Percentiles rank a stretch among this genome's conserved stretches.
phyloP scores from a whole-genome alignment of 352 stramenopile genomes.

The Phytophthora foliorum region DNA sequence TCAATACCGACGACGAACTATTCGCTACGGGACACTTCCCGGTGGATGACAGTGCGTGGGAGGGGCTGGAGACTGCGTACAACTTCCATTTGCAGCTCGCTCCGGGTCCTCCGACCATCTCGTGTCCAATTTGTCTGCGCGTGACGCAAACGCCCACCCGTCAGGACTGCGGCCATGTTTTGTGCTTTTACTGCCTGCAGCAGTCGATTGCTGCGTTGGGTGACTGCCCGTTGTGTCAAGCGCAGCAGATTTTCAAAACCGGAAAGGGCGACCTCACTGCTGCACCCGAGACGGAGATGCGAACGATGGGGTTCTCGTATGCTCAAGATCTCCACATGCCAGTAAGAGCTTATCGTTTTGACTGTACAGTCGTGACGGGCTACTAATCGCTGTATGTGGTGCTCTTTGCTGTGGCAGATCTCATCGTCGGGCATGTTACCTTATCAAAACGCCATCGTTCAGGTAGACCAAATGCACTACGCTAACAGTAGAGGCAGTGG shows the following conservation, averaged over 20 bases:
- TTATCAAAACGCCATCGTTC: slow-evolving; percentile 16
- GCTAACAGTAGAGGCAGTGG: slow-evolving; percentile 1
- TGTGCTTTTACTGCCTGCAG: slow-evolving; percentile 63
- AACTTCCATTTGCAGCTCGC: slow-evolving; percentile 47
- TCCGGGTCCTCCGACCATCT: slow-evolving; percentile 15
- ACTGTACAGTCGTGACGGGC: neutral
- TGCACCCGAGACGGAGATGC: slow-evolving; percentile 20
- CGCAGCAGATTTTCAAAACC: slow-evolving; percentile 56
- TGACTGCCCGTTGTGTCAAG: slow-evolving; percentile 58
- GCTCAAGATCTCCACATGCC: slow-evolving; percentile 31
- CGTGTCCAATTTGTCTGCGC: slow-evolving; percentile 62
- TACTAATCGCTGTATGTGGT: slow-evolving; percentile 8
- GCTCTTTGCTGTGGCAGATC: slow-evolving; percentile 6
- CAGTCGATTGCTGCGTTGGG: slow-evolving; percentile 51
- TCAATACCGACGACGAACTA: slow-evolving; percentile 28
- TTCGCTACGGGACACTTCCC: slow-evolving; percentile 22
- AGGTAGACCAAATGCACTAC: slow-evolving; percentile 26
- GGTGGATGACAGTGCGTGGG: slow-evolving; percentile 31
- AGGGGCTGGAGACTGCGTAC: slow-evolving; percentile 31
- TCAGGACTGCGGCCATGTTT: slow-evolving; percentile 63
- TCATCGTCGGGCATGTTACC: slow-evolving; percentile 15
- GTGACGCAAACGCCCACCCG: slow-evolving; percentile 48
- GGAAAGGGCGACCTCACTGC: slow-evolving; percentile 15
- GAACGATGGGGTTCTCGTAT: slow-evolving; percentile 30
- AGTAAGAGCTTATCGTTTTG: slow-evolving; percentile 12